A percentile compares a stretch with the other conserved stretches of the same genome.
Evolutionary conservation across 2,329 filamentous ascomycete species (phyloP).

Genomic region (Fusarium marasasianum): DNA sequence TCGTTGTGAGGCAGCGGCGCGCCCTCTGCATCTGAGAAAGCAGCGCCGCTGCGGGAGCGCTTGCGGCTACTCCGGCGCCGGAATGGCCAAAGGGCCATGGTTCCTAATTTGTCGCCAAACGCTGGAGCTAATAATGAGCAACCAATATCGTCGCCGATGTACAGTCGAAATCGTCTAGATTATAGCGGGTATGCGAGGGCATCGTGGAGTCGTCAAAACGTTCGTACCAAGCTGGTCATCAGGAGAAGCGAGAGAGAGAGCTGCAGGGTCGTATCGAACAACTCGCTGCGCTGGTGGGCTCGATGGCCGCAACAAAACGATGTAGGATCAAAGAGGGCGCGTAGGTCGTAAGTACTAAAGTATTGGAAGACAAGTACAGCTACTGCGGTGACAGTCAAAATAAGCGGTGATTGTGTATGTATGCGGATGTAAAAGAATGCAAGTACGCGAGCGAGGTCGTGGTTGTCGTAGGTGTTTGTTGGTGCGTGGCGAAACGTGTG

Average conservation of each 20-base stretch:
- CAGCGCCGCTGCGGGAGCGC: constrained; percentile 62
- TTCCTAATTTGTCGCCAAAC: constrained; percentile 34
- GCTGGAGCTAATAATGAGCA: constrained; percentile 35
- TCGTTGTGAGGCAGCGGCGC: constrained; percentile 49
- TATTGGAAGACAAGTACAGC: constrained; percentile 23
- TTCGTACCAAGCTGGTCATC: constrained; percentile 42
- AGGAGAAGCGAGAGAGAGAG: constrained; percentile 30
- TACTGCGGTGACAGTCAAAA: constrained; percentile 28
- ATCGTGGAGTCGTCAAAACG: constrained; percentile 42
- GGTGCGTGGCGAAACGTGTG: constrained; percentile 43
- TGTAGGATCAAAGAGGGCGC: constrained; percentile 20
- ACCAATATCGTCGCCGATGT: constrained; percentile 37
- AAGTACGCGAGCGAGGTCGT: constrained; percentile 37
- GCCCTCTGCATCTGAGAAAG: constrained; percentile 63
- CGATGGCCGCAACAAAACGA: constrained; percentile 22
- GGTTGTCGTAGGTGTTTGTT: constrained; percentile 30
- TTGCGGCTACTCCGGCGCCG: constrained; percentile 76
- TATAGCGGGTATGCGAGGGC: constrained; percentile 43
- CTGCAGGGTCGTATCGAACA: constrained; percentile 37
- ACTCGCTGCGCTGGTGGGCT: constrained; percentile 36
- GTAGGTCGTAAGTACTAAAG: constrained; percentile 8
- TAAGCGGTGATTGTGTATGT: constrained; percentile 33
- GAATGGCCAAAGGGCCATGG: constrained; percentile 88
- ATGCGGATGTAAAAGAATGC: constrained; percentile 34
- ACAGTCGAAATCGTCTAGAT: constrained; percentile 37